Evolutionary conservation across 768 basidiomycete species (phyloP), one percentile per base, ranked within the genome.

Genomic region (Boletus speciosus): DNA sequence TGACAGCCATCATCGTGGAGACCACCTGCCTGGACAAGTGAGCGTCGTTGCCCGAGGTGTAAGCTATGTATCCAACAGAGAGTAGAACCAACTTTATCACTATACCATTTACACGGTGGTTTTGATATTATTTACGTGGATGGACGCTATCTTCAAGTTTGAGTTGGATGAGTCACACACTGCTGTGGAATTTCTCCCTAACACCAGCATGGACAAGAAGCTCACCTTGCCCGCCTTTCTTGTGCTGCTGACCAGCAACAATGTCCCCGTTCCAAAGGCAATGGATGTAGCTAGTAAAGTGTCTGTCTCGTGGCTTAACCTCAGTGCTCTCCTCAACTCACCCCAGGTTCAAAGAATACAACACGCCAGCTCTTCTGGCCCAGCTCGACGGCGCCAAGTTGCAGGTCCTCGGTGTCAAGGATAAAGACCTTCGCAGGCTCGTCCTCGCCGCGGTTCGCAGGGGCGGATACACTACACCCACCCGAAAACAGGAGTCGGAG

Each of bases 1-100:
- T 99, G 57, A 96, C 93, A 27, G 72, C 80, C 64, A 91, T 90
- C 71, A 84, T 93, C 56, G 85, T 92, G 53, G 92, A 95, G 78
- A 96, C 94, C 52, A 93, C 91, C 53, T 59, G 85, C 66, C 78
- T 90, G 62, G 79, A 83, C 70, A 77, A 80, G 70, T 87, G 78
- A 66, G n/a, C 49, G 40, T 39, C 23, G 46, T 53, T 41, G 46
- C 15, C 38, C 59, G 11, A 19, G 12, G 36, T 66, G 47, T 66
- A 59, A 23, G 41, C 55, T 56, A 31, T 40, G 42, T 44, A 49
- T 27, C 16, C 34, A 46, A 44, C 29, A 15, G 47, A 48, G 46
- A 15, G 46, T 56, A 52, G 59, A 66, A 27, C 51, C 54, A 57
- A 34, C 51, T 34, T 15, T 36, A 34, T 55, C 49, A n/a, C 46